These are phyloP conservation scores for Candida coquimbonensis DNA, from an alignment of 805 yeast genomes.

Conservation along the genomic window DNA sequence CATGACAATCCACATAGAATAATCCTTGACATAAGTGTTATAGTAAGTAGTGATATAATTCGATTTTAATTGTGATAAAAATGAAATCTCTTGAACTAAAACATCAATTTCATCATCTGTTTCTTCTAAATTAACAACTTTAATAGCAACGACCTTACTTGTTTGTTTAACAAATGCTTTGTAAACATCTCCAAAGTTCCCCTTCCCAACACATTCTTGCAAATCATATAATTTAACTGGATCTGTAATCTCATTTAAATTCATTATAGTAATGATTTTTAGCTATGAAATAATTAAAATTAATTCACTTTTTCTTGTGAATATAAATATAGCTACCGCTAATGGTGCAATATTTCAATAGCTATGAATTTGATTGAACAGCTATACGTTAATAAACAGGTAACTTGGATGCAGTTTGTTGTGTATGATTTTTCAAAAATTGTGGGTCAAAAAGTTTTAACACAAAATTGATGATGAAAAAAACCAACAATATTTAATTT, in stretches of 20 bases:
- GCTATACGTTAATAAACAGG: too few species aligned
- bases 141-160: slow-evolving; percentile 65
- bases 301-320: too few species aligned
- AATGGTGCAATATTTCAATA: too few species aligned
- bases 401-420: too few species aligned
- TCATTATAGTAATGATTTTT: background rate
- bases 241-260: slow-evolving; percentile 8
- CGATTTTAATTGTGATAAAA: slow-evolving; percentile 61
- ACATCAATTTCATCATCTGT: slow-evolving; percentile 68
- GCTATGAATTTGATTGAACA: too few species aligned
- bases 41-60: slow-evolving; percentile 55
- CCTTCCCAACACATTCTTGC: slow-evolving; percentile 64
- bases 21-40: slow-evolving; percentile 57
- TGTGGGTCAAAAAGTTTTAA: too few species aligned
- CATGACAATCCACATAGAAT: slow-evolving; percentile 83
- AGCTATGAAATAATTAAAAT: background rate
- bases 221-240: slow-evolving; percentile 29
- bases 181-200: slow-evolving; percentile 85
- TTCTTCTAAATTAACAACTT: slow-evolving; percentile 75
- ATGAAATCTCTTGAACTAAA: slow-evolving; percentile 69
- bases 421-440: too few species aligned
- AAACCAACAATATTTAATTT: too few species aligned
- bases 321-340: too few species aligned
- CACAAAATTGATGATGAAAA: too few species aligned
- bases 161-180: slow-evolving; percentile 37